phyloP scores from a whole-genome alignment of 2,329 filamentous ascomycete genomes.

The Fusarium denticulatum region DNA sequence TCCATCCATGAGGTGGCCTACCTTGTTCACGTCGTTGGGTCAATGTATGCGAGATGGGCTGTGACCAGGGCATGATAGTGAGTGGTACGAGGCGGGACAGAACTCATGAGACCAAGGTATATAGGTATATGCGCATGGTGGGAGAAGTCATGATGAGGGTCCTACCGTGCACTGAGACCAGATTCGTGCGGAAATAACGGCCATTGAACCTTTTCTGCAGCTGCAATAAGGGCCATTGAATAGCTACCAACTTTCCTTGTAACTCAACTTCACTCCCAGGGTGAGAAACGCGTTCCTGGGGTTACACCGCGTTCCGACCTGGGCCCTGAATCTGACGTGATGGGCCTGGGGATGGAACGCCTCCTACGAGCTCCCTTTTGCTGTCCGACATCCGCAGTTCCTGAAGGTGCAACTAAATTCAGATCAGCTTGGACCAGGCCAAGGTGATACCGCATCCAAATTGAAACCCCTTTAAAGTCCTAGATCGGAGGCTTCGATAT shows the following conservation, averaged over 20 bases:
- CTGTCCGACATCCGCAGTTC: neutral
- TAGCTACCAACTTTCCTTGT: constrained; percentile 2
- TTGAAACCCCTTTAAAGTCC: neutral
- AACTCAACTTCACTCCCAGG: neutral
- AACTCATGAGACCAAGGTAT: neutral
- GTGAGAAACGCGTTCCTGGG: constrained; percentile 14
- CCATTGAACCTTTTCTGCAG: neutral
- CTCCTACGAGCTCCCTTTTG: neutral
- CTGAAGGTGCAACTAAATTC: neutral
- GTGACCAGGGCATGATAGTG: constrained; percentile 22
- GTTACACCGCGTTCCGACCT: constrained; percentile 19
- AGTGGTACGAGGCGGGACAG: constrained; percentile 22
- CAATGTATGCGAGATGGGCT: constrained; percentile 33
- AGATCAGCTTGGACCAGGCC: neutral
- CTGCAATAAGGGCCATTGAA: neutral
- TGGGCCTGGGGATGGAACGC: neutral
- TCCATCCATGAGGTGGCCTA: constrained; percentile 1
- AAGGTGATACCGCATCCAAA: neutral
- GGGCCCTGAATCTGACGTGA: constrained; percentile 23
- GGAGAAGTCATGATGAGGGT: constrained; percentile 36
- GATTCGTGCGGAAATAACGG: constrained; percentile 15
- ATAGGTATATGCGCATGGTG: neutral
- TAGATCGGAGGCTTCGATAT: neutral
- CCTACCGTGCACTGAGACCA: neutral
- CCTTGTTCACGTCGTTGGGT: constrained; percentile 32